phyloP scores from a whole-genome alignment of 257 asterid genomes.

The Ajuga chamaepitys region DNA sequence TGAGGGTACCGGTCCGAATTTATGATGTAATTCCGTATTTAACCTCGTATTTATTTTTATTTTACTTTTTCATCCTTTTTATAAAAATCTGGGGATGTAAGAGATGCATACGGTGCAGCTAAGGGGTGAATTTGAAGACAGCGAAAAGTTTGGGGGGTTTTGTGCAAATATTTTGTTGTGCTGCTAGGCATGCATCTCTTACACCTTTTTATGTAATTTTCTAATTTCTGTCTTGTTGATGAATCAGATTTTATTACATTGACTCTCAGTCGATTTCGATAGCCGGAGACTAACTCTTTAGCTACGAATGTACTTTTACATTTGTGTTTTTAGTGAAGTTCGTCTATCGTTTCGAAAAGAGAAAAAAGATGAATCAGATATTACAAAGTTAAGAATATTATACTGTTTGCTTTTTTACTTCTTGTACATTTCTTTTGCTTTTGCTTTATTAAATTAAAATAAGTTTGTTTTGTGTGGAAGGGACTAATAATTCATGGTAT shows the following conservation, averaged over 20 bases:
- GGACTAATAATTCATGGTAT: neutral
- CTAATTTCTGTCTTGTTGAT: neutral
- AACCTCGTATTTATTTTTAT: neutral
- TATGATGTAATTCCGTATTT: conserved; percentile 14
- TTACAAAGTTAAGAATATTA: conserved; percentile 1
- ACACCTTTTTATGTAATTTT: conserved; percentile 32
- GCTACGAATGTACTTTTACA: too few species aligned
- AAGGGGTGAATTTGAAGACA: conserved; percentile 17
- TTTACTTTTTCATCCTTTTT: neutral
- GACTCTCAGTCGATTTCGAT: too few species aligned
- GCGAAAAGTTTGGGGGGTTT: neutral
- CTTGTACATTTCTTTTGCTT: neutral
- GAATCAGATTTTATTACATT: conserved; percentile 7
- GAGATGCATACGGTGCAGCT: conserved; percentile 35
- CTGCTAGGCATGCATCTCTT: conserved; percentile 43
- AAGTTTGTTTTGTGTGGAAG: neutral
- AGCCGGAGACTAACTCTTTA: too few species aligned
- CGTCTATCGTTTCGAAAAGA: too few species aligned
- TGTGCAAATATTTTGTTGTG: conserved; percentile 10
- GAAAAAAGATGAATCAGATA: too few species aligned
- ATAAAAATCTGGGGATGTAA: conserved; percentile 29
- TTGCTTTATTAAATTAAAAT: conserved; percentile 5
- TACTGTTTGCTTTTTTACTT: conserved; percentile 10
- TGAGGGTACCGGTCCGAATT: conserved; percentile 49
- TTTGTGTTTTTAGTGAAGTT: too few species aligned